Base-by-base conservation (phyloP, 2,329 filamentous ascomycete genomes). In the Colletotrichum sp. region DNA sequence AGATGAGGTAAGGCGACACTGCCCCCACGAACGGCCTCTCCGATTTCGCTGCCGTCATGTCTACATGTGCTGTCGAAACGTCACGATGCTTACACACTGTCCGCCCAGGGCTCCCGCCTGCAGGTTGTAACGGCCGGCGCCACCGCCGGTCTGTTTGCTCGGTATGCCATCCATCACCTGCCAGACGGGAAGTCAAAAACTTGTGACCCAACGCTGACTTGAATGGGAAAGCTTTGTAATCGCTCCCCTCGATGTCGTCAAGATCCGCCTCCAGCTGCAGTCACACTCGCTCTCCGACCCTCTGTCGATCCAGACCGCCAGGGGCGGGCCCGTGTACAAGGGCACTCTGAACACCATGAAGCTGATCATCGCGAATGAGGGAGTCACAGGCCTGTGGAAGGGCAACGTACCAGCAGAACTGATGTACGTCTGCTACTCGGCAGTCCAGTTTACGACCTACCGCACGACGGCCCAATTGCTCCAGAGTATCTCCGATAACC, bases 251-350 rank as follows among this genome's bases (percentile, higher is more conserved):
- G 97, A 99, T 85, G 97, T 99, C 78, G 93, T 99, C 87, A 99
- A 99, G 89, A 99, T 99, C 86, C 95, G 97, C 63, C 93, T 99
- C 62, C 97, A 99, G 84, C 92, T 99, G 21, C 97, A 99, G 85
- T 92, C 95, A 60, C 94, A 98, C 87, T 96, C 95, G 65, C 91
- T 95, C 76, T 94, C 94, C 80, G 94, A 96, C 82, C 94, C 95
- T 3, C 85, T 92, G 12, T 90, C 92, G 62, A 88, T 91, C 78
- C 87, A 87, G 78, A 78, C 86, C 76, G 83, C 88, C 15, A 85
- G 83, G 69, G 88, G 87, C 79, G 86, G 88, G 16, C 87, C 88
- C 62, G 82, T 89, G 77, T 95, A 96, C 87, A 95, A 94, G 82
- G 95, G 95, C 79, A 95, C 95, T 1, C 80, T 96, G 55, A 89